Evolutionary conservation across 2,329 filamentous ascomycete genomes (phyloP).

Genomic region (Thielaviopsis euricoi): DNA sequence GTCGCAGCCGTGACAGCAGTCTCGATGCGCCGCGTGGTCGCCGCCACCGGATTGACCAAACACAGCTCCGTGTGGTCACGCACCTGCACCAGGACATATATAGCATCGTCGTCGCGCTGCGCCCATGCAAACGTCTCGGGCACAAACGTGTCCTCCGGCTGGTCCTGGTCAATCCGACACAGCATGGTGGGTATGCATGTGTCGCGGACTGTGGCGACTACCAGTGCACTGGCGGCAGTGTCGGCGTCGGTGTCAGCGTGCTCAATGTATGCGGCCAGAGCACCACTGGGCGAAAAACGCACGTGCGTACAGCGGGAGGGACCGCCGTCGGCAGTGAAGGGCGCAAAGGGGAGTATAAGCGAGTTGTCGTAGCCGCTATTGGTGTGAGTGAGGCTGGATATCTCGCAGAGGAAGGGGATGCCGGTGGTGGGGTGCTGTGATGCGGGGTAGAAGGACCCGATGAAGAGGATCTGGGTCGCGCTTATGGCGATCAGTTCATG

Average conservation of each 20-base stretch:
- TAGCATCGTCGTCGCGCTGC: neutral
- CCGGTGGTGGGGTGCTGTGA: too few species aligned
- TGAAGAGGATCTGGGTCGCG: too few species aligned
- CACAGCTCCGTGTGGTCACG: neutral
- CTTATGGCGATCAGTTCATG: too few species aligned
- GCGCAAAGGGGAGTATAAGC: neutral
- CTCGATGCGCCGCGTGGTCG: neutral
- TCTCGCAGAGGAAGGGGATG: too few species aligned
- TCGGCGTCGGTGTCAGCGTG: neutral
- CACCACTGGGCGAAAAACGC: neutral
- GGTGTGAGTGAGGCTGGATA: too few species aligned
- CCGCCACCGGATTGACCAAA: neutral
- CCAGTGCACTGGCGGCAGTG: neutral
- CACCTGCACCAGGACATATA: neutral
- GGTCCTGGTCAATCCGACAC: neutral
- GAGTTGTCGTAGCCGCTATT: too few species aligned
- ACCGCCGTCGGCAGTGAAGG: neutral
- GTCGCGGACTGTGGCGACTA: neutral
- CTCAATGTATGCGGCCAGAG: neutral
- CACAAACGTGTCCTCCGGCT: neutral
- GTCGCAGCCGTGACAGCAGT: neutral
- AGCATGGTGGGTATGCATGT: neutral
- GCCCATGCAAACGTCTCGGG: neutral
- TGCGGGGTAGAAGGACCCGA: too few species aligned
- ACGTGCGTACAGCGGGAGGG: neutral